Evolutionary conservation across 371 early-diverging fungal genomes (phyloP).

Genomic region (Mucor indicus): DNA sequence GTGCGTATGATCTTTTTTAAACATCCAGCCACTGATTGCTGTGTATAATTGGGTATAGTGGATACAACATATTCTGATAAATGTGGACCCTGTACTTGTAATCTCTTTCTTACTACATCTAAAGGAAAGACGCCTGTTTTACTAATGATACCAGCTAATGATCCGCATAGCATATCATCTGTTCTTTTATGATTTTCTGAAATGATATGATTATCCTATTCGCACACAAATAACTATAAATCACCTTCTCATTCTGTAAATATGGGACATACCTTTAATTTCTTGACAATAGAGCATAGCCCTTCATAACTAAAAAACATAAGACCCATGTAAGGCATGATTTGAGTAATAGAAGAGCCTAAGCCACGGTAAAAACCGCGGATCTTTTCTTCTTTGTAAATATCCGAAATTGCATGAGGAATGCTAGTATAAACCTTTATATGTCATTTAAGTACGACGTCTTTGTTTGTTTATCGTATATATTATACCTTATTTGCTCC

Average conservation of each 20-base stretch:
- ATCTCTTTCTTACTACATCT: constrained; percentile 76
- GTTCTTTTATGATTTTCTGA: constrained; percentile 16
- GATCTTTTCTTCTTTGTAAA: constrained; percentile 68
- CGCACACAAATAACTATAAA: not conserved
- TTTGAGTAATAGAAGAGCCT: constrained; percentile 74
- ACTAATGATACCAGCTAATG: constrained; percentile 73
- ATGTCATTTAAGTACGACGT: not conserved
- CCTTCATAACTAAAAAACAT: constrained; percentile 73
- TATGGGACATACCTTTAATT: constrained; percentile 22
- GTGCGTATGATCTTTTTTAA: constrained; percentile 55
- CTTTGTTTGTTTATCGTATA: not conserved
- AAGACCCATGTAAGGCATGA: constrained; percentile 90
- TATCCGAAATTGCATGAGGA: constrained; percentile 54
- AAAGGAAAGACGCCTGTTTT: constrained; percentile 87
- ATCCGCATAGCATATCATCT: constrained; percentile 72
- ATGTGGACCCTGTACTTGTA: constrained; percentile 73
- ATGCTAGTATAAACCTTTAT: constrained; percentile 59
- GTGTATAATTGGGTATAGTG: constrained; percentile 50
- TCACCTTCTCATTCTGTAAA: not conserved
- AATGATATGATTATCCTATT: constrained; percentile 16
- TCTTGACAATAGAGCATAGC: constrained; percentile 31
- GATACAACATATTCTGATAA: constrained; percentile 45
- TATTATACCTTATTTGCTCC: constrained; percentile 46
- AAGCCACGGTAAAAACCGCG: constrained; percentile 85
- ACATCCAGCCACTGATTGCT: constrained; percentile 46